phyloP scores from a whole-genome alignment of 495 filamentous ascomycete genomes.

The Penicillium paradoxum region DNA sequence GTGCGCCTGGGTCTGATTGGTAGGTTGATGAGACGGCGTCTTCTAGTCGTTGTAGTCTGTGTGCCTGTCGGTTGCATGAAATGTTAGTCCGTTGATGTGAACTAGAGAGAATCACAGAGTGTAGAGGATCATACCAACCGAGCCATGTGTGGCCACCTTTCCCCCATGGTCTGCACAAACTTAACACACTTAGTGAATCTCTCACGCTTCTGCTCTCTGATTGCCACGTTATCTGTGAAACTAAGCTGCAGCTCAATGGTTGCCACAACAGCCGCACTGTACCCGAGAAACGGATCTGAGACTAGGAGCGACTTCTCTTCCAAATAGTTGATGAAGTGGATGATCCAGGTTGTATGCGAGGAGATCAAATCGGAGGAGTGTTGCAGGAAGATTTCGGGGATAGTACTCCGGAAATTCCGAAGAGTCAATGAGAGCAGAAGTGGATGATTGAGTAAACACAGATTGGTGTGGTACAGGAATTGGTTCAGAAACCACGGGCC shows the following conservation, averaged over 20 bases:
- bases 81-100: not conserved
- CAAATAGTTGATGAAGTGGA: slow-evolving; percentile 45
- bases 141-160: slow-evolving; percentile 45
- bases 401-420: slow-evolving; percentile 41
- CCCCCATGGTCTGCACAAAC: slow-evolving; percentile 40
- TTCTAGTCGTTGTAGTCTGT: slow-evolving; percentile 38
- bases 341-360: slow-evolving; percentile 45
- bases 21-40: slow-evolving; percentile 45
- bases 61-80: slow-evolving; percentile 23
- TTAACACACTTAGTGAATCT: slow-evolving; percentile 42
- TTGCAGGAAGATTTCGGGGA: slow-evolving; percentile 48
- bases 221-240: slow-evolving; percentile 35
- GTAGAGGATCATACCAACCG: slow-evolving; percentile 32
- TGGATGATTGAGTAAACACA: slow-evolving; percentile 47
- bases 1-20: slow-evolving; percentile 33
- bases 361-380: slow-evolving; percentile 45
- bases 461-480: slow-evolving; percentile 46
- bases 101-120: not conserved
- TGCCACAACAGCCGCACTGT: slow-evolving; percentile 45
- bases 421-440: slow-evolving; percentile 42
- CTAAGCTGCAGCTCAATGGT: slow-evolving; percentile 49
- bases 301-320: slow-evolving; percentile 39
- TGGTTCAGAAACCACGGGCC: slow-evolving; percentile 47
- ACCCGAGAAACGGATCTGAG: slow-evolving; percentile 45
- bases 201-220: slow-evolving; percentile 39